A percentile compares a stretch with the other conserved stretches of the same genome.
Evolutionary conservation across 495 filamentous ascomycete genomes (phyloP).

Genomic region (Aspergillus sclerotioniger): DNA sequence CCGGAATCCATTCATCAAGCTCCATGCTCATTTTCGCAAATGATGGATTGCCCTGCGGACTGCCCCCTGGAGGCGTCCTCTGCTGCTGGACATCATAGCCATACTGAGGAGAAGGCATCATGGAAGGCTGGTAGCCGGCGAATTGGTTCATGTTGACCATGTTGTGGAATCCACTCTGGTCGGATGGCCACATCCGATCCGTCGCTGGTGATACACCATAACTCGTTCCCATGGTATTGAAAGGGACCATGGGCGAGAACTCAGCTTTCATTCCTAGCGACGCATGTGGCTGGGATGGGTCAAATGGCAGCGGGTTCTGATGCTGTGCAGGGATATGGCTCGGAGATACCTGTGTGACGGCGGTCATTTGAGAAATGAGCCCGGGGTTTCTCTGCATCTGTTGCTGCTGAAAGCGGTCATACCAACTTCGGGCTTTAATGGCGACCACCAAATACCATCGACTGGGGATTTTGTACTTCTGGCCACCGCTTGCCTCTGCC

Average conservation of each 20-base stretch:
- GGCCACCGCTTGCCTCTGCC: slow-evolving; percentile 36
- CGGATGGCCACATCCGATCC: slow-evolving; percentile 12
- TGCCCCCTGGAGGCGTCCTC: slow-evolving; percentile 16
- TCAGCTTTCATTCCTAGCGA: slow-evolving; percentile 18
- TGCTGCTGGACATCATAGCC: slow-evolving; percentile 27
- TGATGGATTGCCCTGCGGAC: slow-evolving; percentile 5
- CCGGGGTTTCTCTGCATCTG: slow-evolving; percentile 13
- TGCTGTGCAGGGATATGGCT: slow-evolving; percentile 7
- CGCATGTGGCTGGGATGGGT: slow-evolving; percentile 9
- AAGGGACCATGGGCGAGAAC: slow-evolving; percentile 17
- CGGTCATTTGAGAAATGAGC: not conserved
- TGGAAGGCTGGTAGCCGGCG: slow-evolving; percentile 12
- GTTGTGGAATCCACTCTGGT: slow-evolving; percentile 4
- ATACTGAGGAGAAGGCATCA: slow-evolving; percentile 25
- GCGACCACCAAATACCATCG: slow-evolving; percentile 40
- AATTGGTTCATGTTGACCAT: slow-evolving; percentile 12
- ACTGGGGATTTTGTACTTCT: slow-evolving; percentile 38
- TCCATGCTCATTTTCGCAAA: slow-evolving; percentile 30
- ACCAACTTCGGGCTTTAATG: slow-evolving; percentile 38
- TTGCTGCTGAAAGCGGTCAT: slow-evolving; percentile 33
- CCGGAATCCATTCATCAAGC: slow-evolving; percentile 38
- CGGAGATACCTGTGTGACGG: slow-evolving; percentile 7
- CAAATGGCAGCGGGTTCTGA: slow-evolving; percentile 13
- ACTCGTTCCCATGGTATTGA: slow-evolving; percentile 27
- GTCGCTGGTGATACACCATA: slow-evolving; percentile 14